phyloP scores from a whole-genome alignment of 78 protist species.

The Dictyostelium discoideum region DNA sequence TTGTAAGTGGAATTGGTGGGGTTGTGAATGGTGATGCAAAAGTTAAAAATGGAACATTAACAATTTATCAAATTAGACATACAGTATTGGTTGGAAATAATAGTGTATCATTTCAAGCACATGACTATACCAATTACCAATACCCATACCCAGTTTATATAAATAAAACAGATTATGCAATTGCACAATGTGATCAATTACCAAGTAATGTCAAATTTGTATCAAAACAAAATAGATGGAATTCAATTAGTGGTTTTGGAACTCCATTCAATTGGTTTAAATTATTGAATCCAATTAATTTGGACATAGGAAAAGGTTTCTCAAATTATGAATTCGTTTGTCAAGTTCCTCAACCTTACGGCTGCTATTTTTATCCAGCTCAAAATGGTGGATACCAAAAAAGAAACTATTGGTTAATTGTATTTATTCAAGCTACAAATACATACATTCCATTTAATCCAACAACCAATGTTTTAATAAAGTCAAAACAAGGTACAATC shows the following conservation, averaged over 20 bases:
- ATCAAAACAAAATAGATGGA: not conserved
- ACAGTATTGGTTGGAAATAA: not conserved
- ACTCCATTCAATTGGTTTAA: not conserved
- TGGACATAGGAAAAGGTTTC: not conserved
- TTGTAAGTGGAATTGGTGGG: not conserved
- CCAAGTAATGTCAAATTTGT: not conserved
- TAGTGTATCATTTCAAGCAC: not conserved
- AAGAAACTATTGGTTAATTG: not conserved
- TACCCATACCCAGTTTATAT: not conserved
- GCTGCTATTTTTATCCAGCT: not conserved
- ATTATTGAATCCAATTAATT: not conserved
- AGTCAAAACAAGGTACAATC: not conserved
- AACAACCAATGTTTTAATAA: not conserved
- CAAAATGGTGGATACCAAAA: not conserved
- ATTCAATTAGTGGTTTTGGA: not conserved
- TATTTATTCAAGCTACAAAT: not conserved
- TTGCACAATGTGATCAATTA: not conserved
- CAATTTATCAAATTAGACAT: not conserved
- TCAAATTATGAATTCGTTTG: not conserved
- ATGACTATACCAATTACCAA: not conserved
- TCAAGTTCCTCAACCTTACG: not conserved
- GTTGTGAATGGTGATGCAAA: not conserved
- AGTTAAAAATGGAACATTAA: not conserved
- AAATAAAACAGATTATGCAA: not conserved
- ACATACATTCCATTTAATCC: not conserved